Evolutionary conservation across 768 basidiomycete genomes (phyloP).

Genomic region (Amanita brunnescens): DNA sequence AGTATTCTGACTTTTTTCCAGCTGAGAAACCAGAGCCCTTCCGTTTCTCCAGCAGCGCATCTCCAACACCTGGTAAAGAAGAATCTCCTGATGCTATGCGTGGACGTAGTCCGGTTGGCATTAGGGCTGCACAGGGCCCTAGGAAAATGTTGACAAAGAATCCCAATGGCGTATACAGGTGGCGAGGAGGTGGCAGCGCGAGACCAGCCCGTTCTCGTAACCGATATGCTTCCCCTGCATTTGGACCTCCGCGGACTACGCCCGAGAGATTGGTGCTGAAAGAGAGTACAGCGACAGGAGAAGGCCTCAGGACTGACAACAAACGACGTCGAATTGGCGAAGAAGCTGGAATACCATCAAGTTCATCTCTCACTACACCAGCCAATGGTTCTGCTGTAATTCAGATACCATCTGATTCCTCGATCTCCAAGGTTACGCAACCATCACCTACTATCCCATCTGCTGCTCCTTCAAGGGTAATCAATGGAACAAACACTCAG

Average conservation of each 20-base stretch:
- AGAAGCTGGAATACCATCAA: conserved; percentile 27
- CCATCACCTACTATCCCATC: conserved; percentile 13
- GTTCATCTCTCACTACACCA: conserved; percentile 17
- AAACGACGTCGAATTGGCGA: conserved; percentile 58
- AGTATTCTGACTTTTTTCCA: conserved; percentile 9
- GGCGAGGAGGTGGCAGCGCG: conserved; percentile 73
- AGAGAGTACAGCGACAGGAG: conserved; percentile 26
- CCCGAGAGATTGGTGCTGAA: conserved; percentile 28
- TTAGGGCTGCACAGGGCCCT: conserved; percentile 24
- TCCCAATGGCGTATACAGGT: conserved; percentile 66
- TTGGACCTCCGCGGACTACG: conserved; percentile 45
- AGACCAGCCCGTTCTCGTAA: conserved; percentile 42
- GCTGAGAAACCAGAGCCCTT: conserved; percentile 44
- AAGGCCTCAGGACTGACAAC: conserved; percentile 34
- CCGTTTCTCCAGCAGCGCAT: conserved; percentile 48
- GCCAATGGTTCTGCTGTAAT: conserved; percentile 1
- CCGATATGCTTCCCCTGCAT: conserved; percentile 67
- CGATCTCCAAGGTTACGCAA: conserved; percentile 17
- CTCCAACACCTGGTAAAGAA: conserved; percentile 29
- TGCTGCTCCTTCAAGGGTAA: conserved; percentile 16
- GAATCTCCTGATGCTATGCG: conserved; percentile 22
- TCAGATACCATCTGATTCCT: conserved; percentile 9
- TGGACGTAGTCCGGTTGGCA: conserved; percentile 12
- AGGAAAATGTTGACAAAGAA: conserved; percentile 55
- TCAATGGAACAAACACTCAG: conserved; percentile 1